These are phyloP conservation scores for Grifola frondosa DNA, from an alignment of 1,284 basidiomycete species.

Conservation along the genomic window DNA sequence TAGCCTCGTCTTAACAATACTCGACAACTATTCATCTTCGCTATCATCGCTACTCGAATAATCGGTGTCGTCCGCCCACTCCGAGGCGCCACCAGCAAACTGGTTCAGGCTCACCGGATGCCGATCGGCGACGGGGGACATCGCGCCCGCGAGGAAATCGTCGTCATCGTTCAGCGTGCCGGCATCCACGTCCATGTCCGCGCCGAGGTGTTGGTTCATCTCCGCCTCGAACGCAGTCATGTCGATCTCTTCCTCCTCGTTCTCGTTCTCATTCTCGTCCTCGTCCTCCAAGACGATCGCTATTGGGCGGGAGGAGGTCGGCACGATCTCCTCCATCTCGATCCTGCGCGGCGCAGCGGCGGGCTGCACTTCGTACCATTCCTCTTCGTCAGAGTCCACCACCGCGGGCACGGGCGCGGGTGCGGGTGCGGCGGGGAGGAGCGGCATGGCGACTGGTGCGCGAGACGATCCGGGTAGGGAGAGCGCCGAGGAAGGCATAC, in stretches of 20 bases:
- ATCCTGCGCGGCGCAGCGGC: constrained; percentile 19
- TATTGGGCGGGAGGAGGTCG: constrained; percentile 20
- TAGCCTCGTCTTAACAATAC: not conserved
- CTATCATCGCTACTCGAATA: constrained; percentile 66
- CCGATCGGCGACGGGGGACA: constrained; percentile 40
- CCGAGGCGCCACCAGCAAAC: constrained; percentile 36
- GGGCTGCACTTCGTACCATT: constrained; percentile 48
- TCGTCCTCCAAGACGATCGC: too few species aligned
- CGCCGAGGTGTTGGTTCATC: constrained; percentile 44
- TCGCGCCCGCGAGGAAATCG: constrained; percentile 32
- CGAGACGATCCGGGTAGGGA: constrained; percentile 19
- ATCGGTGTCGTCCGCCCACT: constrained; percentile 51
- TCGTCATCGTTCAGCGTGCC: constrained; percentile 29
- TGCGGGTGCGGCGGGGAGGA: constrained; percentile 15
- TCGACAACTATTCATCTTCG: constrained; percentile 53
- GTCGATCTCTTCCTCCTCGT: constrained; percentile 34
- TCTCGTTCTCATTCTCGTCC: constrained; percentile 35
- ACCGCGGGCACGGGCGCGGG: constrained; percentile 17
- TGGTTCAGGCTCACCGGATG: constrained; percentile 55
- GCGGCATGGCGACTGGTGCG: constrained; percentile 17
- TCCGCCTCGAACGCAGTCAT: constrained; percentile 41
- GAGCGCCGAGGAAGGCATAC: constrained; percentile 13
- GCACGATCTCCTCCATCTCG: constrained; percentile 29
- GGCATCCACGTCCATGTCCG: constrained; percentile 18
- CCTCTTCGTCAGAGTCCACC: constrained; percentile 51